Evolutionary conservation across 495 filamentous ascomycete species (phyloP), one percentile per base, ranked within the genome.

Genomic region (Penicillium egyptiacum): DNA sequence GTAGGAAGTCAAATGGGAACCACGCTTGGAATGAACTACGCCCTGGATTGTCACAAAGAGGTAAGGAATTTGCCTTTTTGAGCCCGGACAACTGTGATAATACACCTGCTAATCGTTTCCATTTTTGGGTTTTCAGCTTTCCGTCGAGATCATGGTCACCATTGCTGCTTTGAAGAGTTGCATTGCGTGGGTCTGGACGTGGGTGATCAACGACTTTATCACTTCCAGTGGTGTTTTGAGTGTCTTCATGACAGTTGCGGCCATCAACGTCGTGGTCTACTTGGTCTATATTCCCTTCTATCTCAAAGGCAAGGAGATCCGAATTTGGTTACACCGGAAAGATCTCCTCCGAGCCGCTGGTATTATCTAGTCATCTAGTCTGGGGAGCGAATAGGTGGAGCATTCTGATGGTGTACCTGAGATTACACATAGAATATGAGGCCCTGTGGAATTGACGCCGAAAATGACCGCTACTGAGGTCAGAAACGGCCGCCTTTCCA

Each of bases 1-100:
- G 62, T 65, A n/a, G 62, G 62, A 23, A 65, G 62, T 30, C 62
- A 65, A 41, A 65, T 65, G 62, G 59, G 62, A 8, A 65, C 62
- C 6, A 65, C 62, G 5, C 49, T 65, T 2, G 62, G 62, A 33
- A 65, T 65, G 62, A 65, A 56, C 35, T 65, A 65, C 31, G 62
- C 62, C 5, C 44, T 65, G 25, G 62, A 65, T 26, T 61, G 62
- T 19, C 62, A 65, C 44, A 48, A 65, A 50, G 59, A 59, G 58
- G 62, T 61, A 49, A 20, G 57, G 26, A 9, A 37, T 41, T 43
- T 37, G 7, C 5, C 2, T n/a, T 2, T 22, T n/a, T 57, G 5
- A 26, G 14, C 4, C 14, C 19, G 19, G 37, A 51, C 26, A 2
- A 25, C 1, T 16, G 7, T 16, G 7, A 9, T 39, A 1, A 19